Evolutionary conservation across 2,329 filamentous ascomycete species (phyloP), one percentile per base, ranked within the genome.

Genomic region (Coniochaeta hoffmannii): DNA sequence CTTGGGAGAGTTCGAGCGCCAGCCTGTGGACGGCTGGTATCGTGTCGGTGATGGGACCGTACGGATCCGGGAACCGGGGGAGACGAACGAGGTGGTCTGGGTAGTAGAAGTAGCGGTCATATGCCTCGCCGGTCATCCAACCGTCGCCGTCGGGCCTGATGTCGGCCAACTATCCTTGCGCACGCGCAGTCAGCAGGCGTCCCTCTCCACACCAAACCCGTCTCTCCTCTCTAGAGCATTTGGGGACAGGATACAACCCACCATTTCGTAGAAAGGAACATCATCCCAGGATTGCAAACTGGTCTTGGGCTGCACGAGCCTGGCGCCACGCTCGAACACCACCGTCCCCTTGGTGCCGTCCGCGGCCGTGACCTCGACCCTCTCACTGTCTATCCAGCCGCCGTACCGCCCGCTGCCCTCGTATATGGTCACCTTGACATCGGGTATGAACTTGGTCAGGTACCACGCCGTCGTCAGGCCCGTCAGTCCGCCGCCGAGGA

Each of bases 401-500:
- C 94, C 94, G 1, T 93, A 69, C 19, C 83, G 78, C 22, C 80
- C 68, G 28, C 76, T 80, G 19, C 80, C 80, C 69, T 99, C 94
- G 69, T 90, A 96, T 10, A 99, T 67, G 0, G 89, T 94, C 64
- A 99, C 85, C 53, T 84, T 83, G 32, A 83, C 78, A 50, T 69
- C 57, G 4, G 86, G 83, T n/a, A 88, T 79, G 63, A 85, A 76
- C 61, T 82, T 82, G 12, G 85, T 77, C 46, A 96, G 76, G 69
- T 89, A 91, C 74, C 89, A 90, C 30, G 90, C 90, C 36, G 85
- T 80, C 34, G 87, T 82, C 50, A 96, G 80, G 53, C 91, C 91
- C 1, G 90, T 94, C 66, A 96, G 85, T 38, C 91, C 91, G 58
- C 86, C 90, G 53, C 91, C 91, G 30, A 95, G 70, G 53, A 95